These are phyloP conservation scores for Oryza rufipogon DNA, from an alignment of 176 grass and related monocot species.

Conservation along the genomic window DNA sequence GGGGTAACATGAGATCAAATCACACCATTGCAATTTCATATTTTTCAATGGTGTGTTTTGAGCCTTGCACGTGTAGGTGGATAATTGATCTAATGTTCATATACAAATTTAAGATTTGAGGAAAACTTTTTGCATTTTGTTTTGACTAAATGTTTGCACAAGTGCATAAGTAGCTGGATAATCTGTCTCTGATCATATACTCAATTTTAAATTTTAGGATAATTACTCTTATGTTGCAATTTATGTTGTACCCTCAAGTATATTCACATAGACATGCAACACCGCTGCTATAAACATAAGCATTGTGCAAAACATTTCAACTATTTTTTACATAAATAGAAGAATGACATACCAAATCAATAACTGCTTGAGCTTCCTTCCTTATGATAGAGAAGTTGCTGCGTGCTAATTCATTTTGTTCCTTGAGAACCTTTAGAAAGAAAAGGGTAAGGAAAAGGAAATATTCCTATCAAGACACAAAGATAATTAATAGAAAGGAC, in stretches of 20 bases:
- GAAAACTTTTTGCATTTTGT: neutral
- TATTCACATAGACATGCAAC: neutral
- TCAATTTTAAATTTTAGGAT: neutral
- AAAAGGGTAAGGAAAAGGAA: conserved; percentile 29
- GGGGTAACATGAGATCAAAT: no score
- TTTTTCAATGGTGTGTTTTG: no score
- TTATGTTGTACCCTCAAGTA: neutral
- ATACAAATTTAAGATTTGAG: neutral
- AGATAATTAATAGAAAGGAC: conserved; percentile 39
- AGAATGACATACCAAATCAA: conserved; percentile 76
- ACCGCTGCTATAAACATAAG: conserved; percentile 1
- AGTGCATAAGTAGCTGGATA: neutral
- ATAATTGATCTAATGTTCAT: neutral
- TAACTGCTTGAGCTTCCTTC: conserved; percentile 80
- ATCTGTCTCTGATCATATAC: neutral
- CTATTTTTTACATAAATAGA: conserved; percentile 29
- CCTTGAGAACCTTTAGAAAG: conserved; percentile 69
- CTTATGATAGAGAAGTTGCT: conserved; percentile 90
- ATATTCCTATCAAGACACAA: conserved; percentile 10
- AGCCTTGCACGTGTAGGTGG: neutral
- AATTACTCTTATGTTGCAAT: neutral
- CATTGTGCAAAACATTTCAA: conserved; percentile 27
- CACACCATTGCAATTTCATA: no score
- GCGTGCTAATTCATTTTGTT: conserved; percentile 73
- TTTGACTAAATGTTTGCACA: neutral